Percentiles rank a stretch among this genome's conserved stretches.
Conservation (phyloP, 768 basidiomycete genomes). For the Termitomyces eurrhizus region DNA sequence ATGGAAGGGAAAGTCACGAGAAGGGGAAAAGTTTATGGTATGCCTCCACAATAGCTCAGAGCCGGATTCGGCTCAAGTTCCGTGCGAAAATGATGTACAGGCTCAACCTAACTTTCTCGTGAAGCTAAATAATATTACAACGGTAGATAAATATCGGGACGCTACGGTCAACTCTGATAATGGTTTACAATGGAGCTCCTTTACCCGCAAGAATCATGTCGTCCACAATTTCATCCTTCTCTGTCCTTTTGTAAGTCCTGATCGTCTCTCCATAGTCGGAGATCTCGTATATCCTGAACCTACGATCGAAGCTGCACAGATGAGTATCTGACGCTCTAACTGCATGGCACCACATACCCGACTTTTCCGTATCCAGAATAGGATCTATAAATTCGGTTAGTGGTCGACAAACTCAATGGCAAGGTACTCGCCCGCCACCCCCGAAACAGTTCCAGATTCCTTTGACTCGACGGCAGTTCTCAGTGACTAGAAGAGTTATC, state of each 20-base stretch:
- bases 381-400: conserved; percentile 40
- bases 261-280: conserved; percentile 92
- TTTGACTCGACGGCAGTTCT: conserved; percentile 80
- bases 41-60: neutral
- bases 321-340: conserved; percentile 7
- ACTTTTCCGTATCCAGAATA: conserved; percentile 80
- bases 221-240: conserved; percentile 65
- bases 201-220: conserved; percentile 59
- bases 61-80: neutral
- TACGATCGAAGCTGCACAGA: conserved; percentile 70
- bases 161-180: conserved; percentile 6
- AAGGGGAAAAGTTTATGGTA: neutral
- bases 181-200: conserved; percentile 30
- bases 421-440: conserved; percentile 62
- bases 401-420: neutral
- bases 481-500: conserved; percentile 55
- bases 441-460: conserved; percentile 93
- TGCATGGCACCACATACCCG: conserved; percentile 46
- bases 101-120: neutral
- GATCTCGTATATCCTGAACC: conserved; percentile 86
- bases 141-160: neutral
- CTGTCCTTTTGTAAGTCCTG: conserved; percentile 78
- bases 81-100: conserved; percentile 12
- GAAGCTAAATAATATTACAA: conserved; percentile 5
- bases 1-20: neutral